Evolutionary conservation across 148 eudicot species (phyloP).

Genomic region (Suaeda aralocaspica): DNA sequence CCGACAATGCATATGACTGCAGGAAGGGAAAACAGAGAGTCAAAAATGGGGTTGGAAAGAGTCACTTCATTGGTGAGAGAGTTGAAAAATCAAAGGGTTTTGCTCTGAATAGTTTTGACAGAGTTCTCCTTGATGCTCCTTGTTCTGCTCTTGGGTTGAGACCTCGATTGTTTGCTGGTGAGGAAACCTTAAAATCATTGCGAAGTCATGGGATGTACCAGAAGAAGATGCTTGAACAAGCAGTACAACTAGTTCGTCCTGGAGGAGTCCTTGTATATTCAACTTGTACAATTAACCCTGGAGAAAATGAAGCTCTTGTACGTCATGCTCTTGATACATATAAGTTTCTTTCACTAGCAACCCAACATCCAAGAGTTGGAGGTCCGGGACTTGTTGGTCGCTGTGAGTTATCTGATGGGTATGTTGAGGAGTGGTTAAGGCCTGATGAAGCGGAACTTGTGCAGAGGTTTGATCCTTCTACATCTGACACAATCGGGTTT

Average conservation of each 20-base stretch:
- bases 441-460: conserved; percentile 87
- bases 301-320: conserved; percentile 86
- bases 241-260: conserved; percentile 88
- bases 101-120: conserved; percentile 73
- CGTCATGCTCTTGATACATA: conserved; percentile 83
- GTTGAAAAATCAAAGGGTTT: conserved; percentile 82
- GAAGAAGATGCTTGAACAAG: conserved; percentile 86
- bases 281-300: conserved; percentile 94
- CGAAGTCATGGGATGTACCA: conserved; percentile 72
- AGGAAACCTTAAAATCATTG: conserved; percentile 73
- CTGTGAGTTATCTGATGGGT: conserved; percentile 59
- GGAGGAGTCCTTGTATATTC: conserved; percentile 95
- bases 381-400: conserved; percentile 83
- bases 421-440: conserved; percentile 75
- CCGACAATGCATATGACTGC: conserved; percentile 21
- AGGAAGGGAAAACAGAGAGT: conserved; percentile 33
- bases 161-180: conserved; percentile 87
- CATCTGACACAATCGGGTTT: conserved; percentile 82
- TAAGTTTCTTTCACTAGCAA: conserved; percentile 71
- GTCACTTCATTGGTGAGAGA: conserved; percentile 54
- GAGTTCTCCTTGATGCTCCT: conserved; percentile 96
- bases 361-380: conserved; percentile 67
- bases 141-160: conserved; percentile 97
- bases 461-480: conserved; percentile 88
- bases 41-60: conserved; percentile 79